Base-by-base conservation (phyloP, 257 asterid species). In the Rehmannia glutinosa region DNA sequence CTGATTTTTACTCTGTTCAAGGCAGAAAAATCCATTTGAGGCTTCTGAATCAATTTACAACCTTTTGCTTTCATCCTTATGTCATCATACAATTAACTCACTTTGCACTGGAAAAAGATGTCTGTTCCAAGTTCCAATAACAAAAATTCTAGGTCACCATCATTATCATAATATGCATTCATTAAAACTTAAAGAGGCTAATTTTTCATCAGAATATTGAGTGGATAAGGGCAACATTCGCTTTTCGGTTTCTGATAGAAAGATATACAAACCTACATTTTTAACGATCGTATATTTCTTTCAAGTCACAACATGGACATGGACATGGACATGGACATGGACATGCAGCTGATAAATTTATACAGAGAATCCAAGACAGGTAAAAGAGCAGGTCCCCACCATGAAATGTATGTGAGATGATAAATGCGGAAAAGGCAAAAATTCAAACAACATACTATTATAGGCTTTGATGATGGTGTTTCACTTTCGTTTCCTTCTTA, bases 341-440 rank as follows among this genome's bases (percentile, higher is more conserved):
- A 15, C 62, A 51, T 32, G 59, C 15, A 28, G 11, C 47, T 32
- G 58, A 43, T 25, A 50, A 45, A 30, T 15, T n/a, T n/a, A n/a
- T n/a, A n/a, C 33, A 39, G 12, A 23, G 49, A 66, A 52, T 23
- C 66, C 68, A 56, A 27, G 65, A 55, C 17, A 43, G 30, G 67
- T 5, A 23, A 33, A 38, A 25, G 42, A 27, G 60, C 51, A 57
- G 35, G 76, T 11, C 62, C 70, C 56, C 70, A 50, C 50, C 38
- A 41, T 33, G 75, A 30, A 60, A 60, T 61, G 66, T 59, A 49
- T 65, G 53, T 68, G 79, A 74, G 68, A 45, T 68, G 75, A 74
- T 62, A 46, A 72, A 68, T 75, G 72, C 68, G 75, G 10, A 36
- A 68, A 68, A 75, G 45, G 72, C 64, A 53, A 35, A 54, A 47